Evolutionary conservation across 2,329 filamentous ascomycete species (phyloP), one percentile per base, ranked within the genome.

Genomic region (Aspergillus proliferans): DNA sequence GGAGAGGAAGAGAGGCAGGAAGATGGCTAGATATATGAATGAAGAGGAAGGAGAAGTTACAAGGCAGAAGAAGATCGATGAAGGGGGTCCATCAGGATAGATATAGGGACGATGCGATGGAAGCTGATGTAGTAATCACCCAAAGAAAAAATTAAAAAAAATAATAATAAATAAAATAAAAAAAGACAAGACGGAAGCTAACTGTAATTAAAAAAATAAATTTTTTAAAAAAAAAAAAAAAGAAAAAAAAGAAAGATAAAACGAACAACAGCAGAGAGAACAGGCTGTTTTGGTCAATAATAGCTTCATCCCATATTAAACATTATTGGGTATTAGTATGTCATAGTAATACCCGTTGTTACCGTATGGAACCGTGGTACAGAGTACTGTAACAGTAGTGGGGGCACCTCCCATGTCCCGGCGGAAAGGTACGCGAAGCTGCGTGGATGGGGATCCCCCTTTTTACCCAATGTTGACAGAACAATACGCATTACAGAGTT

Each of bases 61-160:
- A 54, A 51, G 52, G 49, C 47, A 57, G 26, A 30, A 38, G 34
- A n/a, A 38, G 53, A 56, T 51, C 45, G 43, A 53, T 48, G 56
- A 58, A 62, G 59, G 63, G 59, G 61, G 55, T 51, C 49, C 57
- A 58, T 64, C 19, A 55, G 54, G 57, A 56, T 64, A 63, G 62
- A 66, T 68, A 67, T 67, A 66, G 38, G 48, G 46, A 47, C 39
- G 33, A 49, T 50, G 26, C 9, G 26, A 28, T 28, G 26, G 26
- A 28, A 7, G 26, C 26, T 30, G 10, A 30, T 30, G 26, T 30
- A 30, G 26, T 30, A 30, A 30, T 30, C 9, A 30, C 9, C 3
- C 1, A 26, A 26, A 10, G 50, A 54, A 52, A 50, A 47, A n/a
- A n/a, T n/a, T n/a, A n/a, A n/a, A 41, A 51, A 51, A 22, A 22